A percentile compares a stretch with the other conserved stretches of the same genome.
Conservation (phyloP, 1,139 yeast genomes). For the Candida sp. region DNA sequence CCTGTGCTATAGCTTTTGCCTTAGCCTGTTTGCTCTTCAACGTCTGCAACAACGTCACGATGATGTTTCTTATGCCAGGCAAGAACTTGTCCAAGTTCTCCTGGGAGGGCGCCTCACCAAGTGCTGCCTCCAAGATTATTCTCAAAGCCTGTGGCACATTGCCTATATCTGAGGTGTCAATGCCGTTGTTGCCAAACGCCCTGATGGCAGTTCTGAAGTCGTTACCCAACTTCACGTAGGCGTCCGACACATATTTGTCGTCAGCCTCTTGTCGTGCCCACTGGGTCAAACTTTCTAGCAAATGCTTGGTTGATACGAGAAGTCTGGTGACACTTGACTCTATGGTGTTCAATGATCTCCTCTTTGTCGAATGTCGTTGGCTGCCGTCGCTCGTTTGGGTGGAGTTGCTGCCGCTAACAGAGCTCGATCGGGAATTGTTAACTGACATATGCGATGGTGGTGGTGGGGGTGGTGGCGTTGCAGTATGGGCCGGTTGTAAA, state of each 20-base stretch:
- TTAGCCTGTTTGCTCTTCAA: constrained; percentile 78
- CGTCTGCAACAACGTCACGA: constrained; percentile 79
- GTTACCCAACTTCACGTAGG: constrained; percentile 91
- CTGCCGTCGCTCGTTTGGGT: not conserved
- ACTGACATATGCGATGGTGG: not conserved
- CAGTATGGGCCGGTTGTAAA: not conserved
- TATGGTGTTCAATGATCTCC: constrained; percentile 60
- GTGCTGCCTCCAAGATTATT: constrained; percentile 81
- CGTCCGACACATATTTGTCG: constrained; percentile 87
- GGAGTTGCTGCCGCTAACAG: not conserved
- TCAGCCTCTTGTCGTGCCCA: constrained; percentile 88
- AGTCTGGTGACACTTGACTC: constrained; percentile 85
- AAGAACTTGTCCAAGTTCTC: constrained; percentile 79
- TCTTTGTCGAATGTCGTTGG: constrained; percentile 17
- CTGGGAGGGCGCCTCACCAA: constrained; percentile 87
- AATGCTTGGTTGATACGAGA: constrained; percentile 86
- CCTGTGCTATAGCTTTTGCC: constrained; percentile 42
- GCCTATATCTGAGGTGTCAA: constrained; percentile 47
- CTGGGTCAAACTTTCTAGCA: constrained; percentile 81
- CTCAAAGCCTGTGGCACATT: constrained; percentile 54
- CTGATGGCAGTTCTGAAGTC: constrained; percentile 89
- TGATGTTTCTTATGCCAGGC: constrained; percentile 87
- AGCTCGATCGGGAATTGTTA: constrained; percentile 1
- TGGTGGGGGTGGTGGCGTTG: not conserved
- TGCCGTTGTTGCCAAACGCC: constrained; percentile 41